phyloP scores from a whole-genome alignment of 345 rosid species.

The Boechera retrofracta region DNA sequence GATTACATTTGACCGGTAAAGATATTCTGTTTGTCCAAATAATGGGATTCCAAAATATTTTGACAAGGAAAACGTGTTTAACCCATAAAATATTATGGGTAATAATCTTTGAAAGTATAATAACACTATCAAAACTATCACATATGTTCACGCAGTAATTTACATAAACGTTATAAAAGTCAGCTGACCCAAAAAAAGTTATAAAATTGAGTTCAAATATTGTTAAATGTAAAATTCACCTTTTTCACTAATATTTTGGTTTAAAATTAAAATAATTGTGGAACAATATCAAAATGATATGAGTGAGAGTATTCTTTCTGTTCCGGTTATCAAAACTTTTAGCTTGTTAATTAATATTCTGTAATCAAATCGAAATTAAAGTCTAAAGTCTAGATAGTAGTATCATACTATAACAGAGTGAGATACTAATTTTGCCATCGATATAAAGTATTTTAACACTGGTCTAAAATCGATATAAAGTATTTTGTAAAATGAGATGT shows the following conservation, averaged over 20 bases:
- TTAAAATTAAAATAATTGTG: background rate
- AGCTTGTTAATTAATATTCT: background rate
- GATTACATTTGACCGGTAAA: constrained; percentile 43
- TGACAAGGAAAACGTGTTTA: background rate
- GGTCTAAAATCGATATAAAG: background rate
- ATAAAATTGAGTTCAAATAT: background rate
- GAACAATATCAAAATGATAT: background rate
- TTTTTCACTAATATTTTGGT: too few relatives aligned
- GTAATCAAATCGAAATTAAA: background rate
- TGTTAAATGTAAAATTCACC: background rate
- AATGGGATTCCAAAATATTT: constrained; percentile 20
- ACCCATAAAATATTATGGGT: background rate
- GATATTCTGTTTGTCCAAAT: constrained; percentile 38
- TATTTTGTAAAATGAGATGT: background rate
- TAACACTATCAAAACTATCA: background rate
- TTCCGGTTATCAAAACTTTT: background rate
- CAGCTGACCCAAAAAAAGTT: background rate
- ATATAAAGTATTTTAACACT: background rate
- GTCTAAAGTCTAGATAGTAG: background rate
- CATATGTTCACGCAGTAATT: background rate
- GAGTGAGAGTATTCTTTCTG: background rate
- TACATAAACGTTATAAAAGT: background rate
- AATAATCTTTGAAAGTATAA: constrained; percentile 1
- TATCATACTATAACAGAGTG: background rate
- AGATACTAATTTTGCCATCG: background rate